Conservation (phyloP, 768 basidiomycete species). For the Pseudohyphozyma bogoriensis region DNA sequence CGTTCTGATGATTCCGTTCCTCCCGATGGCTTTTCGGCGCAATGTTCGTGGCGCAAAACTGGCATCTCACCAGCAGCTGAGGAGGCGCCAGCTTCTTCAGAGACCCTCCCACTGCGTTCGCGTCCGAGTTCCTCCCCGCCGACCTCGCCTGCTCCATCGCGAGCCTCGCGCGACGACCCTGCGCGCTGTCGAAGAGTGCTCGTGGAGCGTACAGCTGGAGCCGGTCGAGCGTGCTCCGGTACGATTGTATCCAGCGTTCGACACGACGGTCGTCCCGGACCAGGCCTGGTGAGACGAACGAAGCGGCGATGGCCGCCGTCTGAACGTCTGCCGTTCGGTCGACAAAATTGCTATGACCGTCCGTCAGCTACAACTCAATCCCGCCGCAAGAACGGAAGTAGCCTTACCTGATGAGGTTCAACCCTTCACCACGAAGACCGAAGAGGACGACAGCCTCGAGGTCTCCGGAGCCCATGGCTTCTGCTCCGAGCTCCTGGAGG, state of each 20-base stretch:
- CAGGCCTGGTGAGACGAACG: slow-evolving; percentile 24
- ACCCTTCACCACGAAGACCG: slow-evolving; percentile 25
- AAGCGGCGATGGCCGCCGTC: slow-evolving; percentile 24
- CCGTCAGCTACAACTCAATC: neutral
- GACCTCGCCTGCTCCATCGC: slow-evolving; percentile 21
- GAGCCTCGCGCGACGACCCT: slow-evolving; percentile 5
- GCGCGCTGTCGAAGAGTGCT: slow-evolving; percentile 17
- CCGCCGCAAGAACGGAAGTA: neutral
- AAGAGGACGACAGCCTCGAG: slow-evolving; percentile 28
- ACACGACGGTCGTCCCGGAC: slow-evolving; percentile 19
- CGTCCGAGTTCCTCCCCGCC: slow-evolving; percentile 18
- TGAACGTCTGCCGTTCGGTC: slow-evolving; percentile 24
- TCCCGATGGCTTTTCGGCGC: neutral
- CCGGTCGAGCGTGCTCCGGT: slow-evolving; percentile 20
- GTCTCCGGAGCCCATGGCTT: slow-evolving; percentile 17
- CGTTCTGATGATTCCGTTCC: neutral
- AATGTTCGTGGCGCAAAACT: slow-evolving; percentile 20
- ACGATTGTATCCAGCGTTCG: slow-evolving; percentile 25
- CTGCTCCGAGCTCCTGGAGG: slow-evolving; percentile 17
- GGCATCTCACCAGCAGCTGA: slow-evolving; percentile 17
- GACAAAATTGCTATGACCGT: slow-evolving; percentile 9
- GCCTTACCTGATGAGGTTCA: slow-evolving; percentile 8
- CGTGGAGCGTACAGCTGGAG: slow-evolving; percentile 18
- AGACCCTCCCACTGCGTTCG: slow-evolving; percentile 16
- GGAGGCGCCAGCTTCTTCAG: slow-evolving; percentile 13